These are phyloP conservation scores for Immersiella caudata DNA, from an alignment of 495 filamentous ascomycete genomes.

Conservation along the genomic window DNA sequence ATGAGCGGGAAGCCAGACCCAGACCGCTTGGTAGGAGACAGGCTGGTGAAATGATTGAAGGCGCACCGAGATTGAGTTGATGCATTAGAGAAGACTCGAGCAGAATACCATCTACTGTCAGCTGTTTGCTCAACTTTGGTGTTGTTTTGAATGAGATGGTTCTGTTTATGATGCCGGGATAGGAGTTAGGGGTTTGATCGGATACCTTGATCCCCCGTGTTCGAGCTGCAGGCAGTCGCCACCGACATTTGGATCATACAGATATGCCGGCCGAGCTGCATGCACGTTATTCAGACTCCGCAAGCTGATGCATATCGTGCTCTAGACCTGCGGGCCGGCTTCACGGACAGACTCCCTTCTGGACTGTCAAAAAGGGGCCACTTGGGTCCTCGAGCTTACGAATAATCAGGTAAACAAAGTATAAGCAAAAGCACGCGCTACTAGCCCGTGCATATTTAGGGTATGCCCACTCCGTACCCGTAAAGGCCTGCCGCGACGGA, in stretches of 20 bases:
- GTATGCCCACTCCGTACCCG: too few relatives aligned
- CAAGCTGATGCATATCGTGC: not conserved
- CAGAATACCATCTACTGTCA: not conserved
- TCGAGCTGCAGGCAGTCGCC: not conserved
- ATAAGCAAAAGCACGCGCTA: too few relatives aligned
- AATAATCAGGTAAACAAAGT: too few relatives aligned
- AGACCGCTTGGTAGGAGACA: too few relatives aligned
- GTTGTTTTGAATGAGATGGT: not conserved
- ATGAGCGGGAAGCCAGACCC: too few relatives aligned
- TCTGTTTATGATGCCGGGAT: not conserved
- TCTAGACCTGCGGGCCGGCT: too few relatives aligned
- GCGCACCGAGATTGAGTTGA: not conserved
- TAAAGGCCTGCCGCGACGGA: too few relatives aligned
- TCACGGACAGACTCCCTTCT: too few relatives aligned
- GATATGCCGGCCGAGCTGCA: not conserved
- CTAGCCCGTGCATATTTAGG: too few relatives aligned
- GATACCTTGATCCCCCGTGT: too few relatives aligned
- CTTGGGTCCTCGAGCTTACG: too few relatives aligned
- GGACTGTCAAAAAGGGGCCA: too few relatives aligned
- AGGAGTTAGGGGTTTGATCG: not conserved
- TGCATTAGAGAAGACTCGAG: slow-evolving; percentile 2
- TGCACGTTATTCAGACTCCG: not conserved
- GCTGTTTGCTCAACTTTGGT: not conserved
- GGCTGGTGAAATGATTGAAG: not conserved
- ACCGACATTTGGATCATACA: not conserved